phyloP scores from a whole-genome alignment of 192 early-diverging fungal species.

The Linnemannia exigua region DNA sequence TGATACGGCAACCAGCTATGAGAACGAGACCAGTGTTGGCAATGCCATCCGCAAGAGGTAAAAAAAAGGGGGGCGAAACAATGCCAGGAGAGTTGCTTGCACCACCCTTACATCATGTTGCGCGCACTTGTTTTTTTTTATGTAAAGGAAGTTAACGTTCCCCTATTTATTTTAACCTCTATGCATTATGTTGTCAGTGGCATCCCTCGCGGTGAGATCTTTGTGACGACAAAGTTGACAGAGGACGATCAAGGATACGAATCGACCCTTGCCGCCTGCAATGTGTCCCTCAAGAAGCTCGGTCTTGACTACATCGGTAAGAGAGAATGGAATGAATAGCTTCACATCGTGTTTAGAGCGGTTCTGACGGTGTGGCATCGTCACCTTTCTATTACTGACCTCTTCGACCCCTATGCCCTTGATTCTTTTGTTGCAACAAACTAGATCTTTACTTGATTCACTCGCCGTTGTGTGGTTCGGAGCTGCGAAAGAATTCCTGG shows the following conservation, averaged over 20 bases:
- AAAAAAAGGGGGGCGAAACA: not conserved
- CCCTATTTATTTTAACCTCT: not conserved
- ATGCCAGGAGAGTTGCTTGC: not conserved
- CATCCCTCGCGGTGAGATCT: conserved; percentile 67
- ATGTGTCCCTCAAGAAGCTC: conserved; percentile 65
- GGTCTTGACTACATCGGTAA: conserved; percentile 67
- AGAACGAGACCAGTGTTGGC: conserved; percentile 64
- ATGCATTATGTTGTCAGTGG: conserved; percentile 20
- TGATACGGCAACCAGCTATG: conserved; percentile 64
- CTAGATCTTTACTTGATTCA: conserved; percentile 73
- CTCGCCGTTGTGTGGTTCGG: conserved; percentile 65
- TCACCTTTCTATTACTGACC: not conserved
- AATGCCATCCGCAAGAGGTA: conserved; percentile 62
- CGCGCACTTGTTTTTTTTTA: not conserved
- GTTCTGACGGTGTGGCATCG: not conserved
- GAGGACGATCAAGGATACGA: conserved; percentile 68
- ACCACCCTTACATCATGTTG: too few species aligned
- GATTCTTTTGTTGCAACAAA: not conserved
- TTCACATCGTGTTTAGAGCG: not conserved
- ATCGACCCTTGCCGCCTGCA: conserved; percentile 62
- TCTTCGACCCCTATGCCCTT: not conserved
- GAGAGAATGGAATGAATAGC: not conserved
- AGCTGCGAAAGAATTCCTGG: conserved; percentile 62
- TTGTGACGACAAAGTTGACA: conserved; percentile 76
- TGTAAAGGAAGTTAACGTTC: not conserved